A percentile compares a stretch with the other conserved stretches of the same genome.
phyloP scores from a whole-genome alignment of 164 flowering plant genomes.

The Vitis riparia region DNA sequence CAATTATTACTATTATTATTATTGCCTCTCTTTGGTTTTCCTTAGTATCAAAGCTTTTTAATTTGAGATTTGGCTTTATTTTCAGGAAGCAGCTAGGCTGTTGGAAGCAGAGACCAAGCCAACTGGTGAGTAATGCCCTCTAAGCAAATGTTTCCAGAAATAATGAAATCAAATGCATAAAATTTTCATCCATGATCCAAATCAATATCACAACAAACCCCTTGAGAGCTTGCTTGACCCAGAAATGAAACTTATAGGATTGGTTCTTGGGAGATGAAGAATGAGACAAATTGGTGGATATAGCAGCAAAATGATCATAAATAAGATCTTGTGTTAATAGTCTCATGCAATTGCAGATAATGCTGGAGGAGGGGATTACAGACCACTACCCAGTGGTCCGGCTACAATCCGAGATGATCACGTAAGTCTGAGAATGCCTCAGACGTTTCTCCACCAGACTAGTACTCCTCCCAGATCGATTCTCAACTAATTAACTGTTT shows the following conservation, averaged over 20 bases:
- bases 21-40: no score
- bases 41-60: neutral
- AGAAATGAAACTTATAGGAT: neutral
- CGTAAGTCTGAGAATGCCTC: conserved; percentile 22
- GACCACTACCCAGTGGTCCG: conserved; percentile 47
- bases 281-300: no score
- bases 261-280: no score
- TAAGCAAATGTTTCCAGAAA: neutral
- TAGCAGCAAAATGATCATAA: no score
- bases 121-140: conserved; percentile 24
- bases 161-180: neutral
- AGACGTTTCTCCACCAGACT: neutral
- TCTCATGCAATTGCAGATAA: conserved; percentile 32
- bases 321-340: no score
- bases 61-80: conserved; percentile 5
- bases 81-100: conserved; percentile 57
- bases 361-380: conserved; percentile 32
- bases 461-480: neutral
- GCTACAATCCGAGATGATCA: conserved; percentile 29
- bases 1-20: neutral
- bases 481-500: neutral
- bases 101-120: conserved; percentile 40
- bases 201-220: no score
- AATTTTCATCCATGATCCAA: neutral
- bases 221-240: no score